Evolutionary conservation across 768 basidiomycete species (phyloP).

Genomic region (Candolleomyces efflorescens): DNA sequence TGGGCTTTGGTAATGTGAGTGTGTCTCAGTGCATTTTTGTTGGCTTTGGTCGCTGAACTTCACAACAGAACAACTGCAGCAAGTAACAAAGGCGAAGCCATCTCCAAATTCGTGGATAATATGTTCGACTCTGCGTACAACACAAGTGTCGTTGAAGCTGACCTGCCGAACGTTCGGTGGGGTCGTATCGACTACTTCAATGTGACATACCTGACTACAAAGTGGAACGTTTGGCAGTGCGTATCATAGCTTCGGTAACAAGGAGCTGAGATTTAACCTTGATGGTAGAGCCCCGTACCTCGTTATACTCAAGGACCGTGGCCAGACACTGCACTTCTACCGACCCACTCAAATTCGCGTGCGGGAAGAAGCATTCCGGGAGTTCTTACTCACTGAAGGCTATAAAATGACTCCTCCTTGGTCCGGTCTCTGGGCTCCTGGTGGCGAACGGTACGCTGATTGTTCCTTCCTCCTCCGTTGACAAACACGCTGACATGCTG

Average conservation of each 20-base stretch:
- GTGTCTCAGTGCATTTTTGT: not conserved
- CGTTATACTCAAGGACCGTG: constrained; percentile 67
- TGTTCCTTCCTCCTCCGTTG: not conserved
- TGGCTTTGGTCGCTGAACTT: not conserved
- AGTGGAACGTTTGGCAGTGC: constrained; percentile 84
- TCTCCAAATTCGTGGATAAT: constrained; percentile 68
- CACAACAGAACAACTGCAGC: constrained; percentile 46
- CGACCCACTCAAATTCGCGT: constrained; percentile 59
- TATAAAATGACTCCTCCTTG: constrained; percentile 68
- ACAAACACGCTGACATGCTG: not conserved
- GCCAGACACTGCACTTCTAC: constrained; percentile 80
- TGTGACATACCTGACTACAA: constrained; percentile 78
- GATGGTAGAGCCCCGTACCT: constrained; percentile 66
- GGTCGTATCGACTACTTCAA: constrained; percentile 86
- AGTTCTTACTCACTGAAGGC: constrained; percentile 60
- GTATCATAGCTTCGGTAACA: constrained; percentile 23
- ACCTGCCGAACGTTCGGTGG: constrained; percentile 71
- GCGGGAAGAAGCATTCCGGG: constrained; percentile 53
- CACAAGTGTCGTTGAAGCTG: constrained; percentile 49
- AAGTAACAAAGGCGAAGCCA: constrained; percentile 52
- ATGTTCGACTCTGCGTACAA: constrained; percentile 76
- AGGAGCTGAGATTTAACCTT: not conserved
- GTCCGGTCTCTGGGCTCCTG: constrained; percentile 66
- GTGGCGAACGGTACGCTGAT: constrained; percentile 58
- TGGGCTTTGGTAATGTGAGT: constrained; percentile 81